Base-by-base conservation (phyloP, 2,329 filamentous ascomycete genomes). In the Cladosporium sp. region DNA sequence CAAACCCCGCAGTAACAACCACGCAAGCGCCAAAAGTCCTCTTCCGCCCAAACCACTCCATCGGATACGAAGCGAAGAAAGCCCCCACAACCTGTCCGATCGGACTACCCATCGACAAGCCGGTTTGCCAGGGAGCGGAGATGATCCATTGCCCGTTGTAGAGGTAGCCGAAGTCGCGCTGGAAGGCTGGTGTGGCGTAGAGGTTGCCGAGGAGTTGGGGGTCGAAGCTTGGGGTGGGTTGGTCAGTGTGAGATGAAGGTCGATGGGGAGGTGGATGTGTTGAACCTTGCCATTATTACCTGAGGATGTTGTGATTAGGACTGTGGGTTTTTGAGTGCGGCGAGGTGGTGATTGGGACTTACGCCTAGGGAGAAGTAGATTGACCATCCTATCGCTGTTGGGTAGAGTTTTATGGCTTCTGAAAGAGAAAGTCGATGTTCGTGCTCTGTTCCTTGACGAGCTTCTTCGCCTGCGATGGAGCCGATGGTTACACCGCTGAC, bases 121-220 rank as follows among this genome's bases (percentile, higher is more conserved):
- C 66, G 9, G 67, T 68, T 51, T 71, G 68, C 69, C 69, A 72
- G 7, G 62, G 57, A 6, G 69, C 67, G 15, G 59, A 60, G 15
- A 71, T 65, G 50, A 67, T 65, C 49, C 66, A 69, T 7, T 54
- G 30, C 48, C 65, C 65, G 16, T 71, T 70, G 49, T 72, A 78
- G 3, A 67, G 51, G 53, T 79, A 76, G 2, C 79, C 79, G 59
- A 81, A 82, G 55, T 80, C 74, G 16, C 64, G 61, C 54, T 77
- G 73, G 58, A 83, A 83, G n/a, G 76, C 74, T 0, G 78, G 78
- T 43, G 76, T 78, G 2, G 78, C 75, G 57, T 80, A 84, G 47
- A 85, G 72, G 53, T 82, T 81, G 19, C 80, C 80, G 15, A 84
- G 72, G 8, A 85, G 73, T 61, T 85, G 81, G 0, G 80, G 78